Percentiles rank a stretch among this genome's conserved stretches.
These are phyloP conservation scores for Trypanosomatidae sp. DNA, from an alignment of 208 protist genomes.

Conservation along the genomic window DNA sequence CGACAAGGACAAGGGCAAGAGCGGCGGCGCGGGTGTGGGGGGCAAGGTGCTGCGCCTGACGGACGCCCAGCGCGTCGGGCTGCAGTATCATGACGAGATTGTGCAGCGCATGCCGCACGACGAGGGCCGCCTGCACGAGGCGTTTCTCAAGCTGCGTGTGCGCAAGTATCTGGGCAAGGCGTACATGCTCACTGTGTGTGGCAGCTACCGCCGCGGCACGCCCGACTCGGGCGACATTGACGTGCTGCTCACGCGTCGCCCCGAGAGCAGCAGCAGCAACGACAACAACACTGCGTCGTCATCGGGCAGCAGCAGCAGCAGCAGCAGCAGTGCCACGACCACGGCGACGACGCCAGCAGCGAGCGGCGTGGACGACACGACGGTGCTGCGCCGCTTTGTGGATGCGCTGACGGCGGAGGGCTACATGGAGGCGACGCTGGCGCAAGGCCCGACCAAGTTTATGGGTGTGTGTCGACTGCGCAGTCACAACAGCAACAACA, in stretches of 20 bases:
- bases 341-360: not conserved
- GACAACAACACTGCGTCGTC: not conserved
- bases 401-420: slow-evolving; percentile 35
- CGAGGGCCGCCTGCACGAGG: slow-evolving; percentile 69
- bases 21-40: slow-evolving; percentile 6
- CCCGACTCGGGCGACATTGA: slow-evolving; percentile 76
- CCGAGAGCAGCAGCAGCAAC: not conserved
- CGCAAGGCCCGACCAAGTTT: slow-evolving; percentile 75
- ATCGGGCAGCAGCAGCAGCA: too few species aligned
- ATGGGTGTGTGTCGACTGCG: slow-evolving; percentile 81
- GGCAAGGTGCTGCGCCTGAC: slow-evolving; percentile 30
- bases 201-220: slow-evolving; percentile 55
- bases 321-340: not conserved
- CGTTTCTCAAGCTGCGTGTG: slow-evolving; percentile 57
- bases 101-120: slow-evolving; percentile 59
- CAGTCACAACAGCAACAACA: not conserved
- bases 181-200: slow-evolving; percentile 67
- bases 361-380: slow-evolving; percentile 4
- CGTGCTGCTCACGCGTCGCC: slow-evolving; percentile 59
- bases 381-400: slow-evolving; percentile 46
- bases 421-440: slow-evolving; percentile 74
- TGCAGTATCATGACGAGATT: slow-evolving; percentile 80
- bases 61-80: slow-evolving; percentile 53
- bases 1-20: slow-evolving; percentile 10
- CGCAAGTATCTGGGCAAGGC: slow-evolving; percentile 55